Conservation (phyloP, 202 grass and related monocot species). For the Carex arenaria region DNA sequence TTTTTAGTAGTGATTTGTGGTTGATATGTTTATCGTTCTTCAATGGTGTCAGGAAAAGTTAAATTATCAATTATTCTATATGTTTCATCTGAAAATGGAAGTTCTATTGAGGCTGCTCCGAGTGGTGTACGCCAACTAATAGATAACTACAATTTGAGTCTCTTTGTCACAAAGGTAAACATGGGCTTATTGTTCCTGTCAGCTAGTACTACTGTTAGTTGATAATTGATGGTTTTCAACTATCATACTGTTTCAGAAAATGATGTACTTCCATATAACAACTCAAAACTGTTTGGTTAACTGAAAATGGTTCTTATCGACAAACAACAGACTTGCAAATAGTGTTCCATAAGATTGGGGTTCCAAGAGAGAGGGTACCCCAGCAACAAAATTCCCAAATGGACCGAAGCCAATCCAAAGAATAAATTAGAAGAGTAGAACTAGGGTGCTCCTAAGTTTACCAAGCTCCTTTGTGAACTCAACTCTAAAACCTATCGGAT, state of each 20-base stretch:
- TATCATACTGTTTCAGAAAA: neutral
- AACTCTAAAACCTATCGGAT: too few species aligned
- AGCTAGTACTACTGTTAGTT: neutral
- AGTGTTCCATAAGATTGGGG: neutral
- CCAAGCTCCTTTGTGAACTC: too few species aligned
- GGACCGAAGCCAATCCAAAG: neutral
- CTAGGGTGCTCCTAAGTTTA: too few species aligned
- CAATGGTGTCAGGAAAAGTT: conserved; percentile 46
- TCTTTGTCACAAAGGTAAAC: conserved; percentile 65
- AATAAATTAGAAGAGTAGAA: neutral
- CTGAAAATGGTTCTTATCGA: conserved; percentile 2
- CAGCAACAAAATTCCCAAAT: neutral
- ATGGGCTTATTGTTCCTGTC: neutral
- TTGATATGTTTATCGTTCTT: neutral
- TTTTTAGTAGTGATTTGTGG: neutral
- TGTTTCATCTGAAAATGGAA: conserved; percentile 42
- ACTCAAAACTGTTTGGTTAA: neutral
- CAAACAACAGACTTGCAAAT: neutral
- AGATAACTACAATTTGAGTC: conserved; percentile 43
- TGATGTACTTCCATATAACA: neutral
- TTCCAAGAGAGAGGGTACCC: neutral
- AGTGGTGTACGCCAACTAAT: conserved; percentile 57
- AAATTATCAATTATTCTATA: conserved; percentile 80
- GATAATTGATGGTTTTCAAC: neutral
- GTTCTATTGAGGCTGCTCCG: conserved; percentile 34